Evolutionary conservation across 768 basidiomycete genomes (phyloP).

Genomic region (Hygrophoropsis aurantiaca): DNA sequence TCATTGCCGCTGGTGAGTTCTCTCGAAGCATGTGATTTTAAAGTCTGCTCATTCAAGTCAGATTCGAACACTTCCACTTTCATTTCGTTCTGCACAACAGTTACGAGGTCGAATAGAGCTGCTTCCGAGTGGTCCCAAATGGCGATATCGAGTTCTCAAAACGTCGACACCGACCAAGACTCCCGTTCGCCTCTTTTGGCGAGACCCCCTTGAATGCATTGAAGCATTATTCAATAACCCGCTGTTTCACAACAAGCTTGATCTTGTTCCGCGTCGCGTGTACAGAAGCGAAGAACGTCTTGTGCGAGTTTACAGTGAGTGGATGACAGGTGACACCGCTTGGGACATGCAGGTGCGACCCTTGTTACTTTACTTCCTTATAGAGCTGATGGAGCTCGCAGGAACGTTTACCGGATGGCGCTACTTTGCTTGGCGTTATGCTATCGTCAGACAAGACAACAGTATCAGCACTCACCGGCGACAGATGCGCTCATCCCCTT

Average conservation of each 20-base stretch:
- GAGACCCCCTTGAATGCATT: conserved; percentile 26
- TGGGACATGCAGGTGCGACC: too few species aligned
- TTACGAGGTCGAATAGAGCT: conserved; percentile 22
- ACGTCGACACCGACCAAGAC: conserved; percentile 20
- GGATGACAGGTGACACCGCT: conserved; percentile 10
- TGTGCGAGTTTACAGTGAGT: conserved; percentile 16
- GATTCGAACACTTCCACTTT: conserved; percentile 7
- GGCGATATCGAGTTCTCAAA: conserved; percentile 14
- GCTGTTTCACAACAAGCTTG: conserved; percentile 17
- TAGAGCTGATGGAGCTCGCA: background rate
- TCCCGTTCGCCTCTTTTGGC: conserved; percentile 23
- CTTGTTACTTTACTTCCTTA: too few species aligned
- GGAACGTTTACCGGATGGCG: conserved; percentile 4
- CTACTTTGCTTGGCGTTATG: conserved; percentile 1
- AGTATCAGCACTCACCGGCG: conserved; percentile 4
- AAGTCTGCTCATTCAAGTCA: conserved; percentile 4
- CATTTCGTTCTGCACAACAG: conserved; percentile 27
- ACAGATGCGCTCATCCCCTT: conserved; percentile 7
- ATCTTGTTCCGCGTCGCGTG: conserved; percentile 14
- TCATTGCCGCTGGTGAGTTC: conserved; percentile 21
- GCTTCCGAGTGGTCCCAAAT: conserved; percentile 25
- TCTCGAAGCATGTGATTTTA: background rate
- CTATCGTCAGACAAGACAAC: conserved; percentile 11
- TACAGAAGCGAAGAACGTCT: conserved; percentile 10
- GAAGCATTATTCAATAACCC: conserved; percentile 27